A percentile compares a stretch with the other conserved stretches of the same genome.
Conservation (phyloP, 2,329 filamentous ascomycete species). For the Sarocladiaceae sp. region DNA sequence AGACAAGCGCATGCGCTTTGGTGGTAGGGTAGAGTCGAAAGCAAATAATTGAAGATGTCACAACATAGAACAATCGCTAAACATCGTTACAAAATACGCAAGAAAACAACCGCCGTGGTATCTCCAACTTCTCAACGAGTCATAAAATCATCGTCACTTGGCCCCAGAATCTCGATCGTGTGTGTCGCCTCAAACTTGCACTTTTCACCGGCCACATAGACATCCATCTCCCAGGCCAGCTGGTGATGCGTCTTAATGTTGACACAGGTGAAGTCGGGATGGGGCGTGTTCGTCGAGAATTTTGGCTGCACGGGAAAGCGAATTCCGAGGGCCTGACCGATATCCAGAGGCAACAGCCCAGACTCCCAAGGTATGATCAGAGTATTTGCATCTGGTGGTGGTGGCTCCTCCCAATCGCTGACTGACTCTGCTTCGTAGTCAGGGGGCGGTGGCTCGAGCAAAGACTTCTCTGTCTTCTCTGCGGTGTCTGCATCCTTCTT, state of each 20-base stretch:
- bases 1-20: too few species aligned
- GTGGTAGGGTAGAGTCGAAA: too few species aligned
- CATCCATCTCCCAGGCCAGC: not conserved
- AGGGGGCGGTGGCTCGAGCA: not conserved
- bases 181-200: not conserved
- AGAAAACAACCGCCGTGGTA: too few species aligned
- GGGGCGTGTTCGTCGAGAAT: not conserved
- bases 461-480: not conserved
- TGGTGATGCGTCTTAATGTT: not conserved
- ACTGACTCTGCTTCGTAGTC: not conserved
- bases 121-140: too few species aligned
- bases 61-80: too few species aligned
- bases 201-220: not conserved
- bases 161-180: not conserved
- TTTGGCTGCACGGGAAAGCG: not conserved
- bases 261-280: not conserved
- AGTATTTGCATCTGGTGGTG: conserved; percentile 1
- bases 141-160: not conserved
- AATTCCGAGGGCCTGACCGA: not conserved
- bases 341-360: not conserved
- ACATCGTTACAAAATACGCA: too few species aligned
- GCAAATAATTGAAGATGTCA: too few species aligned
- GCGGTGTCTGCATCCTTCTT: not conserved
- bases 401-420: not conserved
- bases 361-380: conserved; percentile 2